Conservation (phyloP, 2,329 filamentous ascomycete genomes). For the Dactylellina haptotyla region DNA sequence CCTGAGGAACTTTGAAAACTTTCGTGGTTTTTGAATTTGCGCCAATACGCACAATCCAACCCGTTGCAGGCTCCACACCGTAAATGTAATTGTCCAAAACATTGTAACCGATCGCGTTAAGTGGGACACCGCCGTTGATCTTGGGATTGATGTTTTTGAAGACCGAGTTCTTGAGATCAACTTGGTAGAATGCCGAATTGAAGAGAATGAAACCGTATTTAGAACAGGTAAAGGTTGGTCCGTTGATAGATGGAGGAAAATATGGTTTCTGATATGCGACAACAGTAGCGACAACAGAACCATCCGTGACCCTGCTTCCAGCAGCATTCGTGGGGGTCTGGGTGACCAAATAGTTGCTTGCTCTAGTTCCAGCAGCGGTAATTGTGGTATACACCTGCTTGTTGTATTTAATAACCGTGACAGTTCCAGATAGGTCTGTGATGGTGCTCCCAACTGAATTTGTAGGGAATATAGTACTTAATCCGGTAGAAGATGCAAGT, state of each 20-base stretch:
- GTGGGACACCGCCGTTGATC: background rate
- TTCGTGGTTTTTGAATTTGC: background rate
- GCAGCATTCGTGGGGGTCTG: no score
- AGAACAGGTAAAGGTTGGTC: background rate
- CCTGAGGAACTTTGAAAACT: background rate
- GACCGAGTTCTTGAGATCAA: background rate
- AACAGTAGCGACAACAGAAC: background rate
- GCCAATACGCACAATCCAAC: background rate
- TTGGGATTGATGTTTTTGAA: background rate
- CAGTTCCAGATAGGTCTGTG: background rate
- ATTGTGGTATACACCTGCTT: background rate
- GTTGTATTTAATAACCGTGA: slow-evolving; percentile 9
- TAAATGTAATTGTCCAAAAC: slow-evolving; percentile 20
- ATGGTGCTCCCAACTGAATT: background rate
- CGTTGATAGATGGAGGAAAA: background rate
- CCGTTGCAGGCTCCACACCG: background rate
- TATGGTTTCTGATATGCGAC: background rate
- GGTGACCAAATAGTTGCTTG: no score
- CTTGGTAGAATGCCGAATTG: background rate
- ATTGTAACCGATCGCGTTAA: slow-evolving; percentile 10
- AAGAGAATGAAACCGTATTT: background rate
- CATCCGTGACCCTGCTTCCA: no score
- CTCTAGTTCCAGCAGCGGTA: no score
- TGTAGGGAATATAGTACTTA: background rate
- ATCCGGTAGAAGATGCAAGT: background rate